Conservation (phyloP, 2,329 filamentous ascomycete genomes). For the Niveomyces coronatus region DNA sequence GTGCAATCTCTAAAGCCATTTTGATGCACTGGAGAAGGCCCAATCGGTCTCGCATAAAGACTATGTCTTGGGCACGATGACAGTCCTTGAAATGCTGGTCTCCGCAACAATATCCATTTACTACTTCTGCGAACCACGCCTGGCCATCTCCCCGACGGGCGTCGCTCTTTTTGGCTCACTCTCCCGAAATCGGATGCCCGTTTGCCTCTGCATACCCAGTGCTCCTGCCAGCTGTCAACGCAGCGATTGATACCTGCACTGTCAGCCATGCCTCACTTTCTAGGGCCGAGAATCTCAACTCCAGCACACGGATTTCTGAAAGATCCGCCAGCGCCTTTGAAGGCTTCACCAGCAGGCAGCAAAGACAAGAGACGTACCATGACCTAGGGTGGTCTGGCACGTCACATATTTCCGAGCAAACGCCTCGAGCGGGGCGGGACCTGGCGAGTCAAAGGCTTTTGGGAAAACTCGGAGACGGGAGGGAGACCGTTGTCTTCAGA, state of each 20-base stretch:
- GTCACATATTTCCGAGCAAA: constrained; percentile 36
- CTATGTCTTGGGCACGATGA: too few species aligned
- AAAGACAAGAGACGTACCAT: constrained; percentile 8
- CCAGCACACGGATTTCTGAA: neutral
- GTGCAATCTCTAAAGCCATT: neutral
- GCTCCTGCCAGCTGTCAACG: constrained; percentile 1
- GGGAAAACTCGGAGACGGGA: constrained; percentile 15
- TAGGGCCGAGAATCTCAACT: constrained; percentile 11
- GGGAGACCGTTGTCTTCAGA: constrained; percentile 3
- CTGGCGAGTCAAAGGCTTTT: constrained; percentile 22
- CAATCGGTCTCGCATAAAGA: too few species aligned
- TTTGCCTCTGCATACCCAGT: neutral
- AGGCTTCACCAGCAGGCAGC: neutral
- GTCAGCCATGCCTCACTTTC: constrained; percentile 12
- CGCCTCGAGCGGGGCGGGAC: constrained; percentile 42
- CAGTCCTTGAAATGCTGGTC: too few species aligned
- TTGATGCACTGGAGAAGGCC: too few species aligned
- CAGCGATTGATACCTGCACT: neutral
- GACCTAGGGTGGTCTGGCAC: constrained; percentile 31
- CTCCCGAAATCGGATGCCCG: neutral
- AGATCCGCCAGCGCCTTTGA: neutral
- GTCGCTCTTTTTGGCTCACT: neutral
- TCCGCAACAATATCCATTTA: too few species aligned
- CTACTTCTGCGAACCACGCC: neutral
- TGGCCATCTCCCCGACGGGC: neutral